These are phyloP conservation scores for Scheffersomyces illinoinensis DNA, from an alignment of 1,139 yeast genomes.

Conservation along the genomic window DNA sequence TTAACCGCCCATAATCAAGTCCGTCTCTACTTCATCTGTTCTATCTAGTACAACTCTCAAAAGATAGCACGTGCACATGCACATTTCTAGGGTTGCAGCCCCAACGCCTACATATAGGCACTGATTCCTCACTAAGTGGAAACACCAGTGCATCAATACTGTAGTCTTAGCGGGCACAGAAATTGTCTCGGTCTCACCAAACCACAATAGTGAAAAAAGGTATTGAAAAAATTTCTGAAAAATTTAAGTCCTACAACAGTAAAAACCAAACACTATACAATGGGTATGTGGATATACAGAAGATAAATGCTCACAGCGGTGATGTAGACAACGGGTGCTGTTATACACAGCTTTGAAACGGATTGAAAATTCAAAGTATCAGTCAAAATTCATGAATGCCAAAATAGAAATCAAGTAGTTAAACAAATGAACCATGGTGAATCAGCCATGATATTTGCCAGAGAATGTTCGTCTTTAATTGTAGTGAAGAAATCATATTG, in stretches of 20 bases:
- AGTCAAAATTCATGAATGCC: background rate
- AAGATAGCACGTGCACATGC: slow-evolving; percentile 1
- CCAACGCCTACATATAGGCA: background rate
- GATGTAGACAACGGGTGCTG: background rate
- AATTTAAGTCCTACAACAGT: slow-evolving; percentile 8
- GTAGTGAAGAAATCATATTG: background rate
- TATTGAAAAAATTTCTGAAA: slow-evolving; percentile 9
- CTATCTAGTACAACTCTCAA: background rate
- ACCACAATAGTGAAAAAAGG: slow-evolving; percentile 4
- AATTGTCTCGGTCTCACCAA: slow-evolving; percentile 1
- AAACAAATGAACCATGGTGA: background rate
- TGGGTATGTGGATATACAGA: slow-evolving; percentile 11
- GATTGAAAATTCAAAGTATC: background rate
- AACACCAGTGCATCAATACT: slow-evolving; percentile 5
- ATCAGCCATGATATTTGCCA: background rate
- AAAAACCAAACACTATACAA: slow-evolving; percentile 13
- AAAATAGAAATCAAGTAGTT: background rate
- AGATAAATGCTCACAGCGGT: background rate
- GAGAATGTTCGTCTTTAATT: background rate
- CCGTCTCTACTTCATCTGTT: background rate
- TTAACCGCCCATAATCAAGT: background rate
- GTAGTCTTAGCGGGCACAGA: slow-evolving; percentile 8
- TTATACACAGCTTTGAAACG: background rate
- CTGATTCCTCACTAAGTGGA: background rate
- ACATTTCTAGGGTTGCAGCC: slow-evolving; percentile 4